Conservation (phyloP, 2,329 filamentous ascomycete genomes). For the Pseudogymnoascus sp. region DNA sequence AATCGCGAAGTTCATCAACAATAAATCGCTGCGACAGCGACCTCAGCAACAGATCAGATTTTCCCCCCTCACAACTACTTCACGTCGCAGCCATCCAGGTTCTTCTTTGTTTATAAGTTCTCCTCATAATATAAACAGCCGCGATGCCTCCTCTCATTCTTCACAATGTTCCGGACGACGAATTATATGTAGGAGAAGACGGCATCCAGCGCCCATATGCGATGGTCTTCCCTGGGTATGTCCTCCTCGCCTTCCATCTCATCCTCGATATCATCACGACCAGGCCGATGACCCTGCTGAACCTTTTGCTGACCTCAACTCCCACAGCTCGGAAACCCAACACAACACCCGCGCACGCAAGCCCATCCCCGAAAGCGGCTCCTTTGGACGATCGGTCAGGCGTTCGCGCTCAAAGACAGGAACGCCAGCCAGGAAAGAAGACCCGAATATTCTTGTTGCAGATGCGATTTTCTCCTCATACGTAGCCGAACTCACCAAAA, state of each 20-base stretch:
- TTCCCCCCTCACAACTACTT: background rate
- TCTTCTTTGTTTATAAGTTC: background rate
- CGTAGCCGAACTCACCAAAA: slow-evolving; percentile 37
- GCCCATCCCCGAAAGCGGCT: slow-evolving; percentile 52
- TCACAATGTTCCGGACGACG: slow-evolving; percentile 62
- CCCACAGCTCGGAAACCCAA: background rate
- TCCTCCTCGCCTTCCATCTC: slow-evolving; percentile 8
- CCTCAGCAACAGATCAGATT: slow-evolving; percentile 1
- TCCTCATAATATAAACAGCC: background rate
- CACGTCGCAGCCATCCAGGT: background rate
- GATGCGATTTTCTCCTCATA: slow-evolving; percentile 56
- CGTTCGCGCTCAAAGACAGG: slow-evolving; percentile 56
- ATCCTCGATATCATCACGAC: background rate
- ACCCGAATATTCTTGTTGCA: slow-evolving; percentile 54
- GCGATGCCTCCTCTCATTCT: slow-evolving; percentile 58
- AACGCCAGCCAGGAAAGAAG: slow-evolving; percentile 47
- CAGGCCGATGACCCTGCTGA: background rate
- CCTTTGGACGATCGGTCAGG: slow-evolving; percentile 60
- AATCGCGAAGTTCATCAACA: slow-evolving; percentile 11
- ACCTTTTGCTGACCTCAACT: background rate
- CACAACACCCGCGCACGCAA: slow-evolving; percentile 40
- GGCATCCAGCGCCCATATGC: slow-evolving; percentile 59
- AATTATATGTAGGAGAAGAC: slow-evolving; percentile 59
- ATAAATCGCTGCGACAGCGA: slow-evolving; percentile 6
- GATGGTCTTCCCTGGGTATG: slow-evolving; percentile 58